Evolutionary conservation across 306 rosid species (phyloP).

Genomic region (Casuarina equisetifolia): DNA sequence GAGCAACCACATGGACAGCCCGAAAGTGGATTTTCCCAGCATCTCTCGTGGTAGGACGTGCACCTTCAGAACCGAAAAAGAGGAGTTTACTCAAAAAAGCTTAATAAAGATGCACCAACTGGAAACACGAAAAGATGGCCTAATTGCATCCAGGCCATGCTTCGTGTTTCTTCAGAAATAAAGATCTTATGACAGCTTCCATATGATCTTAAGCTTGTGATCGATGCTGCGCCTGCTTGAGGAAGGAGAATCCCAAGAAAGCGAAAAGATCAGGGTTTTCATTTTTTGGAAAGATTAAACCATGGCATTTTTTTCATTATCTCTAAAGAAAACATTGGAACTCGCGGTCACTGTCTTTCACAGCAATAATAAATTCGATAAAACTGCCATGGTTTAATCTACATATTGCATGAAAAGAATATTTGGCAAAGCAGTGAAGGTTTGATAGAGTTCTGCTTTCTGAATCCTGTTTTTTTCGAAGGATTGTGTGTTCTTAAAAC

Average conservation of each 20-base stretch:
- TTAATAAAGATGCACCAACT: conserved; percentile 13
- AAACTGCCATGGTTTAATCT: conserved; percentile 9
- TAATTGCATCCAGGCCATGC: conserved; percentile 38
- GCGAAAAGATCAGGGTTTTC: conserved; percentile 35
- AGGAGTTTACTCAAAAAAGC: background rate
- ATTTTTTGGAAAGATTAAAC: conserved; percentile 1
- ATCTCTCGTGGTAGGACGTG: conserved; percentile 96
- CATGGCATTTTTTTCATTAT: background rate
- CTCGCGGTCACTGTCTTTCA: conserved; percentile 36
- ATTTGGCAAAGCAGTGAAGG: no score
- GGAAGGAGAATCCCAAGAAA: conserved; percentile 52
- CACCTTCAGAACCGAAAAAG: conserved; percentile 53
- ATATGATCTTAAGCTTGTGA: conserved; percentile 10
- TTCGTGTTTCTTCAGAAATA: background rate
- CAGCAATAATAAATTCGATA: background rate
- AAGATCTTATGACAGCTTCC: no score
- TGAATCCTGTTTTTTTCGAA: no score
- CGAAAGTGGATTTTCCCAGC: conserved; percentile 99
- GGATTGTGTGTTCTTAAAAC: no score
- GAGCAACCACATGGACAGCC: conserved; percentile 96
- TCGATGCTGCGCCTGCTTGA: conserved; percentile 61
- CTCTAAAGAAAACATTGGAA: conserved; percentile 40
- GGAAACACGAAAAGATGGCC: conserved; percentile 19
- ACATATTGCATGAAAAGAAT: background rate
- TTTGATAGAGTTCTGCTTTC: no score